A percentile compares a stretch with the other conserved stretches of the same genome.
These are phyloP conservation scores for Fusarium goolgardi DNA, from an alignment of 2,329 filamentous ascomycete species.

Conservation along the genomic window DNA sequence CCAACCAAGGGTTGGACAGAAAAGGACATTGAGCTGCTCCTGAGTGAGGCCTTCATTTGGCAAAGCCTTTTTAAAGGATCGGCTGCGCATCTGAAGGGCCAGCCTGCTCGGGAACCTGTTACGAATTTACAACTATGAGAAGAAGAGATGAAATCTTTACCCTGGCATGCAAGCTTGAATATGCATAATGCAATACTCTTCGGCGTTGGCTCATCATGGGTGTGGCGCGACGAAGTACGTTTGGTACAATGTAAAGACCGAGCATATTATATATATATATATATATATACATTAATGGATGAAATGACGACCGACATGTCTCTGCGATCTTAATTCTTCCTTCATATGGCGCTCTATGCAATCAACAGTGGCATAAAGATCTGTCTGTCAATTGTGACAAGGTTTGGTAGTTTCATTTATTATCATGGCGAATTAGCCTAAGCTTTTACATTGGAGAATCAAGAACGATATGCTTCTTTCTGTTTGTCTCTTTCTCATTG, in stretches of 20 bases:
- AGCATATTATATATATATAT: conserved; percentile 32
- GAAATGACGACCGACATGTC: conserved; percentile 23
- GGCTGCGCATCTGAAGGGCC: conserved; percentile 82
- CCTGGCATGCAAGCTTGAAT: neutral
- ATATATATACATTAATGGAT: conserved; percentile 41
- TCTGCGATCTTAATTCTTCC: neutral
- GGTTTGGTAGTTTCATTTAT: conserved; percentile 26
- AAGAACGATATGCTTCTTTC: conserved; percentile 30
- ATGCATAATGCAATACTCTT: conserved; percentile 8
- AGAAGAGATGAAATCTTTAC: conserved; percentile 19
- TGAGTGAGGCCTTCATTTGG: conserved; percentile 99
- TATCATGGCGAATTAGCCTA: conserved; percentile 20
- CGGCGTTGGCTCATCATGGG: conserved; percentile 20
- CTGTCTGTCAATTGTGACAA: neutral
- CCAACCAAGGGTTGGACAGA: conserved; percentile 96
- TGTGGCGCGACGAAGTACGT: neutral
- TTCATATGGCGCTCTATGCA: neutral
- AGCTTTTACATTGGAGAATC: conserved; percentile 26
- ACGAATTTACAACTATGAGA: conserved; percentile 53
- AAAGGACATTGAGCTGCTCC: conserved; percentile 94
- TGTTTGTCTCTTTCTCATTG: conserved; percentile 16
- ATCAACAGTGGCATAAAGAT: neutral
- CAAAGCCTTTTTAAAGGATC: conserved; percentile 97
- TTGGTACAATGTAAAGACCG: conserved; percentile 8
- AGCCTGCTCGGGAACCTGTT: conserved; percentile 52